Evolutionary conservation across 2,329 filamentous ascomycete genomes (phyloP).

Genomic region (Beauveria scarabaeidicola): DNA sequence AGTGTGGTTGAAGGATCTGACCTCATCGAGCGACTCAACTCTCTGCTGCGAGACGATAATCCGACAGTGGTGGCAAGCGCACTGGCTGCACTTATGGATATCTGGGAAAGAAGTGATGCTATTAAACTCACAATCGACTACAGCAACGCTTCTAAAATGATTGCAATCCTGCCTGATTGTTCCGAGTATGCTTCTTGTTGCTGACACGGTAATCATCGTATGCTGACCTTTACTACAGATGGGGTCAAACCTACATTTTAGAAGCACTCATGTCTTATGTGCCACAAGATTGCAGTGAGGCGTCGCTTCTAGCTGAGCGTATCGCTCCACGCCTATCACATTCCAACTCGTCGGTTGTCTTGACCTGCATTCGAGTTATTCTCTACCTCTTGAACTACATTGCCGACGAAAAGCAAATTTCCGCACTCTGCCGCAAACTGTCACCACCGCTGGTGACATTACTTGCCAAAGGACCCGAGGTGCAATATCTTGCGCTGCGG

Average conservation of each 20-base stretch:
- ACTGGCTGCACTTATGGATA: slow-evolving; percentile 85
- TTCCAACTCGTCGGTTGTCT: slow-evolving; percentile 90
- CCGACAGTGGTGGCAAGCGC: slow-evolving; percentile 95
- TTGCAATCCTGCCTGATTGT: slow-evolving; percentile 91
- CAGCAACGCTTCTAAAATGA: slow-evolving; percentile 93
- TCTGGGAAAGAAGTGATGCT: slow-evolving; percentile 94
- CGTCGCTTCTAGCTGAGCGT: slow-evolving; percentile 80
- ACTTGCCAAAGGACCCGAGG: slow-evolving; percentile 90
- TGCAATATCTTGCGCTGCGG: slow-evolving; percentile 91
- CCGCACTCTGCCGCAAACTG: slow-evolving; percentile 79
- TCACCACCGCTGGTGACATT: slow-evolving; percentile 92
- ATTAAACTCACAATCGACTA: slow-evolving; percentile 99
- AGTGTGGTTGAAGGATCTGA: slow-evolving; percentile 84
- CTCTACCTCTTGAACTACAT: slow-evolving; percentile 99
- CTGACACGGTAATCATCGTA: neutral
- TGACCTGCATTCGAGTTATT: slow-evolving; percentile 93
- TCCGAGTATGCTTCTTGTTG: slow-evolving; percentile 65
- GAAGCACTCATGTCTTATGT: slow-evolving; percentile 98
- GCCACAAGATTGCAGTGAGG: slow-evolving; percentile 82
- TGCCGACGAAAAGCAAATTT: slow-evolving; percentile 78
- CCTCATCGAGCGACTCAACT: slow-evolving; percentile 84
- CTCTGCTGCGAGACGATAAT: slow-evolving; percentile 88
- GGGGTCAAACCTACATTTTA: slow-evolving; percentile 97
- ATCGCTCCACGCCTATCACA: slow-evolving; percentile 94
- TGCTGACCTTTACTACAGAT: slow-evolving; percentile 44